Evolutionary conservation across 805 yeast genomes (phyloP).

Genomic region (Cyberlindnera mrakii): DNA sequence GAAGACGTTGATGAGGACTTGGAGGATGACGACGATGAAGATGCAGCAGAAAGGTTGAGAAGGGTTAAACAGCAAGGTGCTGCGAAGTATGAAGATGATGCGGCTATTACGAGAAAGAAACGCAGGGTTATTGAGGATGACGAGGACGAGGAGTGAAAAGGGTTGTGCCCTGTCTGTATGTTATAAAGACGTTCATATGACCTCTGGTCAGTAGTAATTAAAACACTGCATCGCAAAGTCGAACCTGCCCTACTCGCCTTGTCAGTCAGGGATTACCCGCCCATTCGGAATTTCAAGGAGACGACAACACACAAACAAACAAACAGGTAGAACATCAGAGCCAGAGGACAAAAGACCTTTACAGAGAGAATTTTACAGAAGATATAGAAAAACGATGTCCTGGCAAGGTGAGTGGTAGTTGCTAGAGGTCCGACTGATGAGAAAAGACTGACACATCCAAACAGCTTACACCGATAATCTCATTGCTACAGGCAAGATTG

Average conservation of each 20-base stretch:
- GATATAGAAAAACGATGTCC: conserved; percentile 27
- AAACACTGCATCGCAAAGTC: no score
- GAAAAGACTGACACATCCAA: background rate
- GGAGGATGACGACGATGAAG: conserved; percentile 39
- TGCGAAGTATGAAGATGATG: conserved; percentile 34
- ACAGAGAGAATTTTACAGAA: no score
- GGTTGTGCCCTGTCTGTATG: no score
- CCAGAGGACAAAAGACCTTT: no score
- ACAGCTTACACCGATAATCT: conserved; percentile 93
- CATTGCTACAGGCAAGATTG: conserved; percentile 79
- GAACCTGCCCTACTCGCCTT: no score
- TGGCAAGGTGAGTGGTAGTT: conserved; percentile 34
- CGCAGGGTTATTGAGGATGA: conserved; percentile 48
- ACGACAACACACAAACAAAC: no score
- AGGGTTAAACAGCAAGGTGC: conserved; percentile 41
- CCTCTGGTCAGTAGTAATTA: no score
- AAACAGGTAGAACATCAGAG: no score
- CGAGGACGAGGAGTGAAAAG: conserved; percentile 37
- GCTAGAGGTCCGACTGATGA: background rate
- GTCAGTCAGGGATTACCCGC: no score
- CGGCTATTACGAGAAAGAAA: conserved; percentile 28
- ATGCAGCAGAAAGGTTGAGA: conserved; percentile 27
- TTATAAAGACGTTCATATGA: no score
- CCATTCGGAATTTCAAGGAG: no score
- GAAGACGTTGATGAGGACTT: conserved; percentile 31